Percentiles rank a stretch among this genome's conserved stretches.
phyloP scores from a whole-genome alignment of 352 stramenopile genomes.

The Hyaloperonospora brassicae region DNA sequence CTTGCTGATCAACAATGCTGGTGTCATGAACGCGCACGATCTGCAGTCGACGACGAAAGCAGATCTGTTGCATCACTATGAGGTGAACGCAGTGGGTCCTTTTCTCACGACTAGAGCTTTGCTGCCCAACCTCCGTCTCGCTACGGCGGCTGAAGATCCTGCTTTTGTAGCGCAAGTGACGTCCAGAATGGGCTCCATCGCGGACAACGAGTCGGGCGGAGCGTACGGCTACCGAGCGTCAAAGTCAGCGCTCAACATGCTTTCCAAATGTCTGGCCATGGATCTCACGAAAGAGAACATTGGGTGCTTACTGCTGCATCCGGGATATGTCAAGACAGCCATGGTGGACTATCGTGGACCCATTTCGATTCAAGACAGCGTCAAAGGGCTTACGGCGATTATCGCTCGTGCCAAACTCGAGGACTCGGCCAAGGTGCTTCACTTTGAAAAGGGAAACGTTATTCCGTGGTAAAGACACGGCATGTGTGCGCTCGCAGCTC shows the following conservation, averaged over 20 bases:
- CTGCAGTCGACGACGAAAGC: slow-evolving; percentile 37
- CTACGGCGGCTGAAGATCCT: slow-evolving; percentile 17
- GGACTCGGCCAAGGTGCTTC: slow-evolving; percentile 38
- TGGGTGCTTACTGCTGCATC: slow-evolving; percentile 45
- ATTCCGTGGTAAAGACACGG: slow-evolving; percentile 34
- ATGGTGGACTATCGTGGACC: slow-evolving; percentile 37
- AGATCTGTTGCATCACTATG: slow-evolving; percentile 46
- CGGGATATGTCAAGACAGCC: slow-evolving; percentile 52
- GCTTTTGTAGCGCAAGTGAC: slow-evolving; percentile 45
- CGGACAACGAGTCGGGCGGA: slow-evolving; percentile 23
- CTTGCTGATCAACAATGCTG: slow-evolving; percentile 59
- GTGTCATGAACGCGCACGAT: slow-evolving; percentile 30
- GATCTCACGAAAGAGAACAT: slow-evolving; percentile 49
- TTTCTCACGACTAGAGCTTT: slow-evolving; percentile 54
- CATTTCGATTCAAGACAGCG: slow-evolving; percentile 31
- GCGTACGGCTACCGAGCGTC: slow-evolving; percentile 69
- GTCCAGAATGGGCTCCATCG: slow-evolving; percentile 37
- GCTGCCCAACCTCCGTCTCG: slow-evolving; percentile 38
- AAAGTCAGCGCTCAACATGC: slow-evolving; percentile 76
- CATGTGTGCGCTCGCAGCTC: too few relatives aligned
- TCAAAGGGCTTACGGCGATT: slow-evolving; percentile 33
- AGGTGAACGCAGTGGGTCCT: slow-evolving; percentile 54
- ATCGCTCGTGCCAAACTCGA: slow-evolving; percentile 29
- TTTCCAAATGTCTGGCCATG: slow-evolving; percentile 42
- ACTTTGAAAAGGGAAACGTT: slow-evolving; percentile 35